A percentile compares a stretch with the other conserved stretches of the same genome.
phyloP scores from a whole-genome alignment of 768 basidiomycete genomes.

The Pisolithus tinctorius region DNA sequence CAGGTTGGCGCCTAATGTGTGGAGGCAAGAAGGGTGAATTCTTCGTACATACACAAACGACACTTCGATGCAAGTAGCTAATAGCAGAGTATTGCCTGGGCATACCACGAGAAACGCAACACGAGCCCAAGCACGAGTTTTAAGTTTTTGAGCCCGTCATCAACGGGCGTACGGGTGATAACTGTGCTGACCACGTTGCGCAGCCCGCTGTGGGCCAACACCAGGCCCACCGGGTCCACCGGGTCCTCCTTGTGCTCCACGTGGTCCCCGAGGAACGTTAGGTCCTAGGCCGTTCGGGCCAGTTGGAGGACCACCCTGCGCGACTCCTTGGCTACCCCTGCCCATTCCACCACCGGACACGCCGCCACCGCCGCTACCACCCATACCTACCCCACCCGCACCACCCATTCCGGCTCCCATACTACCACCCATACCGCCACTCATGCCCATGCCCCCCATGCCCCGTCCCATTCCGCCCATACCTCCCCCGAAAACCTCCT shows the following conservation, averaged over 20 bases:
- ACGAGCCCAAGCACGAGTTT: constrained; percentile 8
- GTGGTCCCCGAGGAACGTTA: constrained; percentile 60
- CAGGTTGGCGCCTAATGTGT: background rate
- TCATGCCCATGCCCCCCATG: constrained; percentile 37
- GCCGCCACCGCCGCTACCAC: constrained; percentile 31
- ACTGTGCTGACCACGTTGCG: constrained; percentile 68
- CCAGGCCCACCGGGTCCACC: constrained; percentile 42
- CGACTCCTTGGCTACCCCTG: constrained; percentile 33
- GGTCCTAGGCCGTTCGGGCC: constrained; percentile 41
- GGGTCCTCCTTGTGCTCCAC: constrained; percentile 51
- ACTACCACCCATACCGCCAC: constrained; percentile 23
- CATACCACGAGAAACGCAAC: background rate
- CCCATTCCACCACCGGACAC: constrained; percentile 40
- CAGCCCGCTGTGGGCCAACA: constrained; percentile 67
- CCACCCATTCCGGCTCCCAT: constrained; percentile 30
- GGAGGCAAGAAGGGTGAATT: too few species aligned
- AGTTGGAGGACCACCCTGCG: constrained; percentile 29
- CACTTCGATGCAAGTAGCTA: background rate
- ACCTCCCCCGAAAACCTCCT: constrained; percentile 29
- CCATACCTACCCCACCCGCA: constrained; percentile 26
- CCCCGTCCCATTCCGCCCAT: constrained; percentile 31
- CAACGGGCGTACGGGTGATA: constrained; percentile 82
- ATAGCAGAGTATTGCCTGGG: background rate
- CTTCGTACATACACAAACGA: too few species aligned
- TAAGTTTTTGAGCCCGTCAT: constrained; percentile 11